Conservation (phyloP, 2,329 filamentous ascomycete species). For the Beauveria sp. region DNA sequence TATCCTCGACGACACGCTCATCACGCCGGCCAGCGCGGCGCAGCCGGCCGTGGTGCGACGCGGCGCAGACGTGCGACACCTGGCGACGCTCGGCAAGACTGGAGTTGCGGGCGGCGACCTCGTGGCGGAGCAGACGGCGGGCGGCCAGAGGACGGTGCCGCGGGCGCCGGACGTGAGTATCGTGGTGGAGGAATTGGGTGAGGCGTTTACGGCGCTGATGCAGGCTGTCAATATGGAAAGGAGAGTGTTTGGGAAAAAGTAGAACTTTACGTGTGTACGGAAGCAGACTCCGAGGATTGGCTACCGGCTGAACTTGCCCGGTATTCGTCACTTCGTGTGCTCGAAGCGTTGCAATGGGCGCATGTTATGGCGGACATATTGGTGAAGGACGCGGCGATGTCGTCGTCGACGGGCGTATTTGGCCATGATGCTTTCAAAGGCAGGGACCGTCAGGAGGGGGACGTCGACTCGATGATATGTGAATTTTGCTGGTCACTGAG, state of each 20-base stretch:
- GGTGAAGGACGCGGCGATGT: too few relatives aligned
- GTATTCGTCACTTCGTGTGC: too few relatives aligned
- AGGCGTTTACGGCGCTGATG: constrained; percentile 6
- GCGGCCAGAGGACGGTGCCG: constrained; percentile 21
- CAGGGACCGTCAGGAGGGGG: too few relatives aligned
- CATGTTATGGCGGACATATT: too few relatives aligned
- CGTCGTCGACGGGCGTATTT: too few relatives aligned
- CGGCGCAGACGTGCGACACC: constrained; percentile 44
- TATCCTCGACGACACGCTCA: constrained; percentile 59
- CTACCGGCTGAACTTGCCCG: too few relatives aligned
- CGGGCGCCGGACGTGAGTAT: constrained; percentile 33
- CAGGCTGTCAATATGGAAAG: constrained; percentile 9
- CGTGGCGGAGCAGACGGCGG: constrained; percentile 18
- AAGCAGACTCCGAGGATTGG: too few relatives aligned
- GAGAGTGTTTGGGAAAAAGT: constrained; percentile 1
- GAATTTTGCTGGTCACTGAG: too few relatives aligned
- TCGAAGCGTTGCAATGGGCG: too few relatives aligned
- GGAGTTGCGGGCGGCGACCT: constrained; percentile 23
- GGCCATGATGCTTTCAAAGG: too few relatives aligned
- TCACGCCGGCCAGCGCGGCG: constrained; percentile 52
- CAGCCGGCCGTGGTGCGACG: constrained; percentile 37
- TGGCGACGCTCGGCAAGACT: constrained; percentile 35
- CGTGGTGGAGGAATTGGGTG: constrained; percentile 31
- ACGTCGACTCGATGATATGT: too few relatives aligned
- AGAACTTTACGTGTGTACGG: not conserved